Conservation (phyloP, 306 rosid species). For the Cucurbita pepo region DNA sequence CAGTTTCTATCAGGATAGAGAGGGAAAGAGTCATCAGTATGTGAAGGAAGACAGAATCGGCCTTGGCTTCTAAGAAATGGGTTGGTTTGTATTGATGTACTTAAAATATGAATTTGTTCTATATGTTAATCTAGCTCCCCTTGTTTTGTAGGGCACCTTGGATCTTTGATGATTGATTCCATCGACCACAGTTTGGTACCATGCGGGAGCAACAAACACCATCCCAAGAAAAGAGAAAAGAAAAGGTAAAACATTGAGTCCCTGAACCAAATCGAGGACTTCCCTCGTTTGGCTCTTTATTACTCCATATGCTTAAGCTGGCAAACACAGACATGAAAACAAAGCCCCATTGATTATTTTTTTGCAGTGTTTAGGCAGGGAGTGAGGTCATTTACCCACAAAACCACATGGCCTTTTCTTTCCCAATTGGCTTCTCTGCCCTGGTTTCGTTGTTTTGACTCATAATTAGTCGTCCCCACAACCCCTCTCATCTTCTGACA, state of each 20-base stretch:
- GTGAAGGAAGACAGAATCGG: slow-evolving; percentile 64
- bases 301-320: slow-evolving; percentile 5
- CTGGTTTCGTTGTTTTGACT: background rate
- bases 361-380: background rate
- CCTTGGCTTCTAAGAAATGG: slow-evolving; percentile 63
- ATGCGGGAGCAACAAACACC: background rate
- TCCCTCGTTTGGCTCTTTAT: background rate
- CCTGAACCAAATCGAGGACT: slow-evolving; percentile 5
- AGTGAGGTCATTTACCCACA: slow-evolving; percentile 5
- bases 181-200: background rate
- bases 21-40: slow-evolving; percentile 57
- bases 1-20: slow-evolving; percentile 53
- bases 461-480: slow-evolving; percentile 3
- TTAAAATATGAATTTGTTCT: background rate
- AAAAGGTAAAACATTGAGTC: background rate
- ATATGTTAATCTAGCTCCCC: too few relatives aligned
- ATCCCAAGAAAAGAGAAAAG: background rate
- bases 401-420: background rate
- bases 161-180: background rate
- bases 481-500: background rate
- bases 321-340: slow-evolving; percentile 3
- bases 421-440: background rate
- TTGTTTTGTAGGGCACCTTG: background rate
- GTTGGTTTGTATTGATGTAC: slow-evolving; percentile 41
- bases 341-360: background rate